phyloP scores from a whole-genome alignment of 371 early-diverging fungal species.

The Spraguea lophii region DNA sequence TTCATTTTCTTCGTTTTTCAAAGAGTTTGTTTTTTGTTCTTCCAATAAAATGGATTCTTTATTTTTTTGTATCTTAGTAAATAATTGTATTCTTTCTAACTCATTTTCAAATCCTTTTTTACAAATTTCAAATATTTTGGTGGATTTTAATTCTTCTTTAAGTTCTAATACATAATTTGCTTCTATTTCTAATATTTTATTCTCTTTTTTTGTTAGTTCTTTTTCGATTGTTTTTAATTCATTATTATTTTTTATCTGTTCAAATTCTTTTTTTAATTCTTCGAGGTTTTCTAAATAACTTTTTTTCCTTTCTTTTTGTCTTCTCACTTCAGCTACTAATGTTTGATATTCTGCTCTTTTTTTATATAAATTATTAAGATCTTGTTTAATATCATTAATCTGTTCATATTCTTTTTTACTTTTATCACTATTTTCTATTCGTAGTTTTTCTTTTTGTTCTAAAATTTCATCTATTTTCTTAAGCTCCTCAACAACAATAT shows the following conservation, averaged over 20 bases:
- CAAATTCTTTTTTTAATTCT: neutral
- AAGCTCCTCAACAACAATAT: neutral
- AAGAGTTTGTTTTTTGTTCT: constrained; percentile 1
- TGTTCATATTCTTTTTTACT: neutral
- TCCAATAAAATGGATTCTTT: neutral
- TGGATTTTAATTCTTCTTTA: neutral
- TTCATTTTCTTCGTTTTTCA: constrained; percentile 1
- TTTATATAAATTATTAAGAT: constrained; percentile 3
- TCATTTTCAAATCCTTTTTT: neutral
- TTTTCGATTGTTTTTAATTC: constrained; percentile 4
- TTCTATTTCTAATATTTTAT: neutral
- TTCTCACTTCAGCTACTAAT: neutral
- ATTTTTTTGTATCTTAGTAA: neutral
- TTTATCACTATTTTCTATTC: constrained; percentile 1
- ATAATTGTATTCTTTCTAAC: constrained; percentile 4
- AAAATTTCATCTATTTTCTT: constrained; percentile 8
- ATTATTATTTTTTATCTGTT: neutral
- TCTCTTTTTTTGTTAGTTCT: neutral
- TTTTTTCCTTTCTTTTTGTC: constrained; percentile 13
- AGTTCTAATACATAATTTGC: neutral
- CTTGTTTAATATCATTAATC: neutral
- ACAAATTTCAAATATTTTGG: neutral
- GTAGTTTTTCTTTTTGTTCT: neutral
- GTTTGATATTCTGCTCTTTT: constrained; percentile 8
- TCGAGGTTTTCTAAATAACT: constrained; percentile 9